phyloP scores from a whole-genome alignment of 768 basidiomycete species.

The Trametopsis cervina region DNA sequence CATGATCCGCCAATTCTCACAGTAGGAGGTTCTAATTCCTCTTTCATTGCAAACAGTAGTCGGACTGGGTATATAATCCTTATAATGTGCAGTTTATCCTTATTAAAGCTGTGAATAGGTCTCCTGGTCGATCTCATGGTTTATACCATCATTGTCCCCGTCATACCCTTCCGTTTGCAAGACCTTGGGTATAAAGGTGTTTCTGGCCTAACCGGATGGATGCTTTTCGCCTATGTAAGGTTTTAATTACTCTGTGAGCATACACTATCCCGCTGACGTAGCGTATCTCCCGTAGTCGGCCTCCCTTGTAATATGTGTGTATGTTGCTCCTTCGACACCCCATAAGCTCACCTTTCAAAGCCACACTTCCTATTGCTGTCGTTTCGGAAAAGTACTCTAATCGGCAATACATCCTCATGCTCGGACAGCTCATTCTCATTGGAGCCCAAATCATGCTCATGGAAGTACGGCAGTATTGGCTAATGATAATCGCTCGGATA shows the following conservation, averaged over 20 bases:
- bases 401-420: constrained; percentile 24
- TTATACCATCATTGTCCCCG: constrained; percentile 33
- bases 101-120: constrained; percentile 14
- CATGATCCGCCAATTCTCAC: neutral
- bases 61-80: constrained; percentile 17
- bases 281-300: constrained; percentile 2
- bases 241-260: neutral
- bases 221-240: constrained; percentile 34
- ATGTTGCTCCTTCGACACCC: constrained; percentile 20
- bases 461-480: constrained; percentile 31
- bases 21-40: neutral
- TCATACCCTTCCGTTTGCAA: constrained; percentile 32
- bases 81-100: neutral
- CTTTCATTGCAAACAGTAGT: constrained; percentile 19
- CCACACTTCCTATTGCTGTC: constrained; percentile 30
- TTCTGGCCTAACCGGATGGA: constrained; percentile 31
- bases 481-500: constrained; percentile 33
- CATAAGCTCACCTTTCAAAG: constrained; percentile 26
- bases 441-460: constrained; percentile 33
- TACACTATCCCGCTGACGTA: neutral
- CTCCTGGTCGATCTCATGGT: constrained; percentile 29
- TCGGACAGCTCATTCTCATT: constrained; percentile 27
- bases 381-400: constrained; percentile 29
- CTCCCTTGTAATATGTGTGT: constrained; percentile 4
- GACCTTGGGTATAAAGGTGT: constrained; percentile 26